A percentile compares a stretch with the other conserved stretches of the same genome.
Evolutionary conservation across 2,329 filamentous ascomycete species (phyloP).

Genomic region (Apiospora marii): DNA sequence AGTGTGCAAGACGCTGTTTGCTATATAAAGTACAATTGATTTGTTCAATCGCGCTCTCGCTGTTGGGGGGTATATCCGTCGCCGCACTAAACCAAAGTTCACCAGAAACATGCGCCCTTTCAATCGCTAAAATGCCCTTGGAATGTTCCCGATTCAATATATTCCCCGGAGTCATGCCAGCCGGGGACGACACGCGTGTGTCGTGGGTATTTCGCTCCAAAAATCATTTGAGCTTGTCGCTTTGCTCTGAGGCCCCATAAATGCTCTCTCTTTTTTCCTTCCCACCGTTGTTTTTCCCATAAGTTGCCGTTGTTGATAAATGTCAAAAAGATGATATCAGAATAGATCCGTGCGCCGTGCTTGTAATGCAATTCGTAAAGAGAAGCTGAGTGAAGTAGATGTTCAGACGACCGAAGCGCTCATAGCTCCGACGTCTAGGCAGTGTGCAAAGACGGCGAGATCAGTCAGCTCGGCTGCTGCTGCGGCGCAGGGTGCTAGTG

Average conservation of each 20-base stretch:
- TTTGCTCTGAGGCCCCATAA: conserved; percentile 45
- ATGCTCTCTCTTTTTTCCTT: neutral
- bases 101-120: conserved; percentile 54
- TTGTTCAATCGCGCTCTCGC: neutral
- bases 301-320: neutral
- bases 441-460: conserved; percentile 16
- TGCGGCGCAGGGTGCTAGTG: conserved; percentile 43
- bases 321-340: conserved; percentile 3
- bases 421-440: neutral
- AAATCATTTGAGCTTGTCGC: conserved; percentile 32
- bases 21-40: neutral
- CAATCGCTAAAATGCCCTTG: conserved; percentile 10
- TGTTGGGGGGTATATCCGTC: conserved; percentile 45
- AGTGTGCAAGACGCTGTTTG: neutral
- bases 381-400: neutral
- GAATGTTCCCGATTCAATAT: conserved; percentile 22
- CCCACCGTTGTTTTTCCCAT: conserved; percentile 12
- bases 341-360: conserved; percentile 27
- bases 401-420: neutral
- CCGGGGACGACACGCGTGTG: conserved; percentile 31
- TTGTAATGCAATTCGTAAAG: neutral
- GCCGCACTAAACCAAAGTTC: conserved; percentile 42
- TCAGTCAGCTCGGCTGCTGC: conserved; percentile 14
- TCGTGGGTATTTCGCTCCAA: conserved; percentile 31
- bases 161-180: conserved; percentile 40